phyloP scores from a whole-genome alignment of 2,329 filamentous ascomycete genomes.

The Cryoendolithus antarcticus region DNA sequence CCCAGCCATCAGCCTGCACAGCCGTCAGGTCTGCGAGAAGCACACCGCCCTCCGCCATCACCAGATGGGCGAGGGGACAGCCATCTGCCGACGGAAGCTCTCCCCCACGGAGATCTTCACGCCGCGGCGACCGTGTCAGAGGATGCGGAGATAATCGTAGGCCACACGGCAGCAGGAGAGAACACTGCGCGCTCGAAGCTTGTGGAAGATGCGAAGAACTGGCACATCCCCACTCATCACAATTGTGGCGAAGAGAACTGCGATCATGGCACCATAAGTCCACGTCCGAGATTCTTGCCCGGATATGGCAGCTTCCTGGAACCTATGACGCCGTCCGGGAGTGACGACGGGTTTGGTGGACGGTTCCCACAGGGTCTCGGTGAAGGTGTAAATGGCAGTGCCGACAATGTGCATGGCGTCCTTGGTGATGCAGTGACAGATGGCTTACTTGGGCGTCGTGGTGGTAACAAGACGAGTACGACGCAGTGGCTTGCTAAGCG shows the following conservation, averaged over 20 bases:
- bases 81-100: constrained; percentile 3
- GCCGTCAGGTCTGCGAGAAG: constrained; percentile 26
- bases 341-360: constrained; percentile 28
- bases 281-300: constrained; percentile 44
- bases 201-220: constrained; percentile 22
- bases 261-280: constrained; percentile 67
- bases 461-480: constrained; percentile 57
- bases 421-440: constrained; percentile 33
- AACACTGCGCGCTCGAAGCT: constrained; percentile 27
- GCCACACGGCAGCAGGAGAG: constrained; percentile 12
- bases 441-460: constrained; percentile 28
- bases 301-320: constrained; percentile 34
- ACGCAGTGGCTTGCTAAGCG: constrained; percentile 59
- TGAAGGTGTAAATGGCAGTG: constrained; percentile 13
- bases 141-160: constrained; percentile 15
- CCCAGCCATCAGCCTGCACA: constrained; percentile 14
- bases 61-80: constrained; percentile 27
- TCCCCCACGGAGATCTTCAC: constrained; percentile 1
- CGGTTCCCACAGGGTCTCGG: constrained; percentile 23
- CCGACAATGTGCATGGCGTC: constrained; percentile 26
- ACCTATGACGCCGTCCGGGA: constrained; percentile 9
- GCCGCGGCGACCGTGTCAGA: constrained; percentile 10
- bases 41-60: constrained; percentile 31
- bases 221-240: constrained; percentile 9
- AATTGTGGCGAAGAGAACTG: constrained; percentile 33